Evolutionary conservation across 495 filamentous ascomycete species (phyloP).

Genomic region (Tuber borchii): DNA sequence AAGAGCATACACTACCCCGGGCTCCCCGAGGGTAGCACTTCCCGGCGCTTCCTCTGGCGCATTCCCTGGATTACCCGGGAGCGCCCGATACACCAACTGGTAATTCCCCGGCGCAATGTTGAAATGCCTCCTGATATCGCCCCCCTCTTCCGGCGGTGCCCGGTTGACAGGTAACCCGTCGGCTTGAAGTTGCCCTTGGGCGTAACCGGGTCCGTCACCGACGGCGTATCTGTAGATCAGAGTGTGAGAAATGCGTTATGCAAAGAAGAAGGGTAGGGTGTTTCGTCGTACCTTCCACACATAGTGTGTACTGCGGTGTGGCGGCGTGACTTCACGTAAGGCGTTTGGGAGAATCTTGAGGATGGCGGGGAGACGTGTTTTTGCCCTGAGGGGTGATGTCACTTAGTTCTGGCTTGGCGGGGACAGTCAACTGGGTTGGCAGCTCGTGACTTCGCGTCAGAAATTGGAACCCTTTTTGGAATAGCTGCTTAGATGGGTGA

Average conservation of each 20-base stretch:
- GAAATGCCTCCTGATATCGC: slow-evolving; percentile 66
- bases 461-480: neutral
- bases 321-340: neutral
- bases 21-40: slow-evolving; percentile 17
- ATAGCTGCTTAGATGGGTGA: neutral
- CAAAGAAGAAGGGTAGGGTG: neutral
- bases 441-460: neutral
- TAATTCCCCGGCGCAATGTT: slow-evolving; percentile 88
- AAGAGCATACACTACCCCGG: slow-evolving; percentile 64
- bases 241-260: neutral
- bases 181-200: slow-evolving; percentile 63
- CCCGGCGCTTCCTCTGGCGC: slow-evolving; percentile 26
- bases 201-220: slow-evolving; percentile 51
- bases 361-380: neutral
- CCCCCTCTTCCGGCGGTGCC: slow-evolving; percentile 59
- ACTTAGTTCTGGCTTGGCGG: neutral
- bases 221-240: slow-evolving; percentile 29
- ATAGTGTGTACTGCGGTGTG: neutral
- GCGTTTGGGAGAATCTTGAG: neutral
- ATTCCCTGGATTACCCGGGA: slow-evolving; percentile 54
- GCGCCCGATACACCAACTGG: slow-evolving; percentile 80
- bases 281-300: slow-evolving; percentile 17
- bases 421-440: neutral
- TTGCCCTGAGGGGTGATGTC: neutral
- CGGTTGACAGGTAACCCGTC: slow-evolving; percentile 72